These are phyloP conservation scores for Schwanniomyces occidentalis DNA, from an alignment of 805 yeast genomes.

Conservation along the genomic window DNA sequence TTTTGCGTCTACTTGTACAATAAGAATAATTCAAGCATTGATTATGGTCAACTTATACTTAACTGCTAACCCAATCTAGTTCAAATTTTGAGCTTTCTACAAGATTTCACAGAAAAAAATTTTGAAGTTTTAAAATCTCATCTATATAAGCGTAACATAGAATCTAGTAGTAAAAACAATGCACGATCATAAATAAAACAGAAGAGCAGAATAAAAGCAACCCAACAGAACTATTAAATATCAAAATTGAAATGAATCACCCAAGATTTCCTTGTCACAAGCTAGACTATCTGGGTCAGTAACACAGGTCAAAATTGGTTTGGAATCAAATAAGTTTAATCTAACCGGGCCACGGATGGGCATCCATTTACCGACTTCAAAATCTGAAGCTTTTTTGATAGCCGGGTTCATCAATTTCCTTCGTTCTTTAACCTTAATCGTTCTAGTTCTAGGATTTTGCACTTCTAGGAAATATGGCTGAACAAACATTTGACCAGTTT, in stretches of 20 bases:
- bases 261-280: conserved; percentile 4
- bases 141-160: too few species aligned
- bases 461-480: conserved; percentile 16
- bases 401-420: conserved; percentile 7
- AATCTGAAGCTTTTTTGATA: conserved; percentile 1
- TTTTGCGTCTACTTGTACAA: too few species aligned
- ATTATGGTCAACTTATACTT: too few species aligned
- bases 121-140: too few species aligned
- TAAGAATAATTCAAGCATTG: too few species aligned
- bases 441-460: conserved; percentile 11
- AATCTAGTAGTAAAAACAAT: too few species aligned
- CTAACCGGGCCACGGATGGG: conserved; percentile 1
- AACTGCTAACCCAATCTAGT: too few species aligned
- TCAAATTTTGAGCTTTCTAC: too few species aligned
- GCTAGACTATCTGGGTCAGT: conserved; percentile 13
- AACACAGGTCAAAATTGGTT: conserved; percentile 19
- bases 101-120: too few species aligned
- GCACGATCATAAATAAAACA: too few species aligned
- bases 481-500: conserved; percentile 21
- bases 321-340: conserved; percentile 4
- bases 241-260: conserved; percentile 1
- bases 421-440: conserved; percentile 10
- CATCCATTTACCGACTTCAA: conserved; percentile 11
- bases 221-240: too few species aligned
- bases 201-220: too few species aligned